Evolutionary conservation across 202 grass and related monocot genomes (phyloP).

Genomic region (Setaria viridis): DNA sequence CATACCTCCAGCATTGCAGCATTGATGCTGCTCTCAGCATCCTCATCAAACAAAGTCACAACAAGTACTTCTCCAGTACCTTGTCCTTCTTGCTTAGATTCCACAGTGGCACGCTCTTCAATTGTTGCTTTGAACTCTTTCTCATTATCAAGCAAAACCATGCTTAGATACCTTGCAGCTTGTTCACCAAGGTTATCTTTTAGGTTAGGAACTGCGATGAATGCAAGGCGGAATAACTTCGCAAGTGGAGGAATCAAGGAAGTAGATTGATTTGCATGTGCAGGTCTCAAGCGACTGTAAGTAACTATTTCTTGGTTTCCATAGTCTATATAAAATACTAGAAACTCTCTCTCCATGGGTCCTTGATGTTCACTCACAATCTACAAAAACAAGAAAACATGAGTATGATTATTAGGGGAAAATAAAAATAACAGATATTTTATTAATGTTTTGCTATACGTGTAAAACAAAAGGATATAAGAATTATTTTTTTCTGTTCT

Average conservation of each 20-base stretch:
- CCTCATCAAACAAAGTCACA: constrained; percentile 66
- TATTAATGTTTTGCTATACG: background rate
- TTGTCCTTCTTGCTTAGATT: constrained; percentile 64
- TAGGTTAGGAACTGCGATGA: constrained; percentile 62
- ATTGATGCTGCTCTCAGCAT: constrained; percentile 67
- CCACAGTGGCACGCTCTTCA: constrained; percentile 55
- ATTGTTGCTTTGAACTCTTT: constrained; percentile 64
- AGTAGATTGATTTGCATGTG: constrained; percentile 35
- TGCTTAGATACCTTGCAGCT: constrained; percentile 62
- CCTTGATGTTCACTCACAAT: constrained; percentile 59
- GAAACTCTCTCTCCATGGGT: constrained; percentile 51
- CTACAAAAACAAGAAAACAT: constrained; percentile 32
- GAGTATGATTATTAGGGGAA: background rate
- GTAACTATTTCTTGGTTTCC: constrained; percentile 76
- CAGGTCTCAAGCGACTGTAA: constrained; percentile 50
- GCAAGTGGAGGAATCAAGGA: constrained; percentile 50
- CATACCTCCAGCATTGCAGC: constrained; percentile 72
- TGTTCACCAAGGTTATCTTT: constrained; percentile 63
- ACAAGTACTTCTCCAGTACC: constrained; percentile 52
- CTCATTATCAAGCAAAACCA: constrained; percentile 40
- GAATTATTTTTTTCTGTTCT: background rate
- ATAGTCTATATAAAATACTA: constrained; percentile 81
- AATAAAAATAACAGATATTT: background rate
- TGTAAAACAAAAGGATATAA: background rate
- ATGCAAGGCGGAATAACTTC: constrained; percentile 63